phyloP scores from a whole-genome alignment of 768 basidiomycete genomes.

The Bullera alba region DNA sequence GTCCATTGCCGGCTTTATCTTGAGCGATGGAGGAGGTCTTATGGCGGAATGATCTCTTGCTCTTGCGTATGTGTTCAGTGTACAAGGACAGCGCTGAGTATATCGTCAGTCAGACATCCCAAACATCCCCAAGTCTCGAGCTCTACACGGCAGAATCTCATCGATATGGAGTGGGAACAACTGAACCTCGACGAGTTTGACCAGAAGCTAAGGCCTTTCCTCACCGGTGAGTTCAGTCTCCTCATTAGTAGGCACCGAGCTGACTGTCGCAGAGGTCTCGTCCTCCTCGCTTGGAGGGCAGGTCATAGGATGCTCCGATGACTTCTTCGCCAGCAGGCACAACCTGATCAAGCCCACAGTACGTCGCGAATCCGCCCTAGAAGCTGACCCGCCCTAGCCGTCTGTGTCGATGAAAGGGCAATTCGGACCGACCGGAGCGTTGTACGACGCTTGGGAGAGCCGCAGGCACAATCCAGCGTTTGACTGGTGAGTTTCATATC shows the following conservation, averaged over 20 bases:
- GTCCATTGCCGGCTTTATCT: too few relatives aligned
- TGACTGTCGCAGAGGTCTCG: constrained; percentile 65
- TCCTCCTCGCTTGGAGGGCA: constrained; percentile 73
- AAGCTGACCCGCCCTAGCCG: constrained; percentile 53
- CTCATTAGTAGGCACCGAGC: neutral
- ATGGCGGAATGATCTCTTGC: too few relatives aligned
- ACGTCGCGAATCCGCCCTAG: constrained; percentile 21
- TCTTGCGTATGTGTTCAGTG: too few relatives aligned
- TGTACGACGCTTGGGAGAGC: constrained; percentile 91
- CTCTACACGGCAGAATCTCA: too few relatives aligned
- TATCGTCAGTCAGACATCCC: too few relatives aligned
- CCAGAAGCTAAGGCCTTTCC: constrained; percentile 3
- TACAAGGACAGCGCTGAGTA: too few relatives aligned
- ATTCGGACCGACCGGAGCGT: constrained; percentile 89
- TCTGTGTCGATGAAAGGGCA: constrained; percentile 86
- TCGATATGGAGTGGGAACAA: too few relatives aligned
- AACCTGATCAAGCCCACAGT: constrained; percentile 80
- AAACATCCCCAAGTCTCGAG: too few relatives aligned
- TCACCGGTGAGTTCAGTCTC: constrained; percentile 5
- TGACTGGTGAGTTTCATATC: constrained; percentile 64
- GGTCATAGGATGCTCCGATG: constrained; percentile 74
- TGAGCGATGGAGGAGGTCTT: too few relatives aligned
- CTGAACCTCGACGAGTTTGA: constrained; percentile 17
- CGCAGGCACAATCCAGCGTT: constrained; percentile 77
- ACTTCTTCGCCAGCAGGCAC: constrained; percentile 85